Base-by-base conservation (phyloP, 1,284 basidiomycete species). In the Cryptococcus depauperatus region DNA sequence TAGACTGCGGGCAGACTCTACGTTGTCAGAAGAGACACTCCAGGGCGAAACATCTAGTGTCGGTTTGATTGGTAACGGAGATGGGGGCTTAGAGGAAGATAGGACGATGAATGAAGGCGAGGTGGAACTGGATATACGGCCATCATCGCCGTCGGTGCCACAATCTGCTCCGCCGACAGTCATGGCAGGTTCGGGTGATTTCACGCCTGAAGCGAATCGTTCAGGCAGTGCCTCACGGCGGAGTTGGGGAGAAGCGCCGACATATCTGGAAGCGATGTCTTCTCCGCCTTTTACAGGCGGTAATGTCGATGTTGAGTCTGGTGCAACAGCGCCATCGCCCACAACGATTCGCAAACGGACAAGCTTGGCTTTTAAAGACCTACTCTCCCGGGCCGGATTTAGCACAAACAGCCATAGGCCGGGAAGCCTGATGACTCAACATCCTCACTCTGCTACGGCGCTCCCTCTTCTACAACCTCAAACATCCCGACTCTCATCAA, bases 241-340 rank as follows among this genome's bases (percentile, higher is more conserved):
- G 30, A 52, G 51, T 25, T 62, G 61, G 61, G 61, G 58, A 16
- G 54, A 59, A 37, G 58, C 61, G 9, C 61, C 61, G 0, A 57
- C 58, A 0, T 62, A 62, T 30, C 56, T 62, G 44, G 58, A 61
- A 47, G 61, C 61, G 2, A 61, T 61, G 57, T 61, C 61, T 4
- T 52, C 54, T 7, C 50, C 55, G 18, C 41, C 37, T 19, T 42
- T 43, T 34, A 5, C 38, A 27, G 27, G 28, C 27, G 27, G 22
- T 32, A 39, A 49, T 26, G 22, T 35, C 3, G 44, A 46, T 10
- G 30, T 29, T 22, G 45, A 49, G 33, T 18, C 38, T 8, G 41
- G 46, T 10, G 38, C 43, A 5, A 35, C 16, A 2, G 37, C 54
- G 7, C 58, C 52, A 1, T 43, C 51, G 3, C 54, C 43, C 5